Percentiles rank a stretch among this genome's conserved stretches.
Evolutionary conservation across 2,329 filamentous ascomycete species (phyloP).

Genomic region (Pleoardoris graminearum): DNA sequence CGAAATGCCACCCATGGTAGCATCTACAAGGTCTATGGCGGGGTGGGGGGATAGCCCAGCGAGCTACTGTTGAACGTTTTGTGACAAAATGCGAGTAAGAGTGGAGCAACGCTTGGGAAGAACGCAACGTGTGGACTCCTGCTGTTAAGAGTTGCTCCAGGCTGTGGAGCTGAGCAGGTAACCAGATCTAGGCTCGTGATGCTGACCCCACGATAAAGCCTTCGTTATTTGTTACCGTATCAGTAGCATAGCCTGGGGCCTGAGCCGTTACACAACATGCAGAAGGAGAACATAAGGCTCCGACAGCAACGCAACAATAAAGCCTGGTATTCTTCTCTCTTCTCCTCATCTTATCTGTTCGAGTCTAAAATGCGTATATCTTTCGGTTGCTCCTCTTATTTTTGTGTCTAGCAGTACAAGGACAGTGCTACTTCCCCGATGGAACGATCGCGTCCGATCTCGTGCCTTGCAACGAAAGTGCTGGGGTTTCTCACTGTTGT

Average conservation of each 20-base stretch:
- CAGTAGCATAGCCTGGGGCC: not conserved
- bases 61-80: not conserved
- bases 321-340: not conserved
- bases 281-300: not conserved
- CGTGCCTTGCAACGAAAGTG: not conserved
- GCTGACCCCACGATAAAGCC: not conserved
- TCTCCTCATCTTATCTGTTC: not conserved
- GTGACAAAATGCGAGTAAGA: not conserved
- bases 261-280: not conserved
- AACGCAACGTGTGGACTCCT: not conserved
- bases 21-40: not conserved
- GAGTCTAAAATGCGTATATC: not conserved
- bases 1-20: not conserved
- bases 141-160: not conserved
- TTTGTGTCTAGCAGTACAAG: not conserved
- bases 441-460: slow-evolving; percentile 3
- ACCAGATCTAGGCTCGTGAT: not conserved
- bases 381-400: not conserved
- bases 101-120: not conserved
- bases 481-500: slow-evolving; percentile 9
- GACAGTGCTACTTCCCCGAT: slow-evolving; percentile 6
- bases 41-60: not conserved
- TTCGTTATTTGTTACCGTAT: not conserved
- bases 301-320: not conserved
- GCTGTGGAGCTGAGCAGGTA: not conserved